These are phyloP conservation scores for Hanseniaspora jakobsenii DNA, from an alignment of 805 yeast species.

Conservation along the genomic window DNA sequence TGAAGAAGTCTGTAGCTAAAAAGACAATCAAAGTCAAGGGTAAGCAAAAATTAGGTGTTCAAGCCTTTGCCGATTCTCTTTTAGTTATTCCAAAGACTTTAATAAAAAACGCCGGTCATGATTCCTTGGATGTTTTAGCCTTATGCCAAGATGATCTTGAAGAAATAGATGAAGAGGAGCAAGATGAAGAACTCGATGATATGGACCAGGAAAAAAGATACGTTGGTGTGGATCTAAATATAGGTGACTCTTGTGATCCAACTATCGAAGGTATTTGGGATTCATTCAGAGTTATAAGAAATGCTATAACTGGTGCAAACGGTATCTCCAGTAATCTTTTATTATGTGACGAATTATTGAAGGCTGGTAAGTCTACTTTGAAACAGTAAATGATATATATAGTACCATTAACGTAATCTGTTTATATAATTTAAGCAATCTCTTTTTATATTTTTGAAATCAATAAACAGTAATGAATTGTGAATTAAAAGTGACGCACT, in stretches of 20 bases:
- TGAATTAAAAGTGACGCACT: no score
- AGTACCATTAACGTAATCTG: neutral
- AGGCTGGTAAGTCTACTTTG: constrained; percentile 91
- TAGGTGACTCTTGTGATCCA: constrained; percentile 96
- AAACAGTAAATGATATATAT: constrained; percentile 35
- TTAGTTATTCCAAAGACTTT: constrained; percentile 87
- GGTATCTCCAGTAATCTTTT: constrained; percentile 88
- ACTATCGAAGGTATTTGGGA: constrained; percentile 93
- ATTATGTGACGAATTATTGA: constrained; percentile 87
- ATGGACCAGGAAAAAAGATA: constrained; percentile 59
- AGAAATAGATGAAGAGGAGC: constrained; percentile 47
- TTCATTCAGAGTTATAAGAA: constrained; percentile 84
- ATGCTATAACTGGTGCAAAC: constrained; percentile 82
- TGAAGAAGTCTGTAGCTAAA: constrained; percentile 38
- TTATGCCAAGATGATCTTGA: constrained; percentile 62
- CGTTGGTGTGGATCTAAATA: constrained; percentile 79
- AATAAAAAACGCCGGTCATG: constrained; percentile 85
- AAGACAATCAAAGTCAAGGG: constrained; percentile 59
- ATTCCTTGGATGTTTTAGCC: constrained; percentile 77
- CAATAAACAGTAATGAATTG: no score
- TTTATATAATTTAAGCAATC: neutral
- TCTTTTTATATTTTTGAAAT: no score
- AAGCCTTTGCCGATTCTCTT: constrained; percentile 87
- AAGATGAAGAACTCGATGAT: constrained; percentile 63
- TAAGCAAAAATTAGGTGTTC: constrained; percentile 75